A percentile compares a stretch with the other conserved stretches of the same genome.
Conservation (phyloP, 2,329 filamentous ascomycete genomes). For the Colletotrichum paranaense region DNA sequence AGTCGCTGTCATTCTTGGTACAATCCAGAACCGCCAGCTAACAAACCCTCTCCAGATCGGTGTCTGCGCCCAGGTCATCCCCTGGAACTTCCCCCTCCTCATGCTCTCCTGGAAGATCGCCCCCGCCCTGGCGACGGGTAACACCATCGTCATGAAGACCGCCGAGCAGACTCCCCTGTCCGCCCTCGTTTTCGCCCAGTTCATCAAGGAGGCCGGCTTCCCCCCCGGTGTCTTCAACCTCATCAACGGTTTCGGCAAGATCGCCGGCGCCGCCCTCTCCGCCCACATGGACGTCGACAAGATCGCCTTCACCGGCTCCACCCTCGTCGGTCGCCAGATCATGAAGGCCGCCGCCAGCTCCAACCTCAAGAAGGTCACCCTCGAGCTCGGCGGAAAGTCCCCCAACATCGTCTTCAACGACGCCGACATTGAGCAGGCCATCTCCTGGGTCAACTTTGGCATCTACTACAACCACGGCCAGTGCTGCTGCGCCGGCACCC, state of each 20-base stretch:
- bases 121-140: slow-evolving; percentile 78
- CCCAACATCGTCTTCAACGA: slow-evolving; percentile 85
- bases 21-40: background rate
- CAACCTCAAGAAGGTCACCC: slow-evolving; percentile 85
- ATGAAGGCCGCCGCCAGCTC: slow-evolving; percentile 83
- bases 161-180: slow-evolving; percentile 82
- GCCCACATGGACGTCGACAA: slow-evolving; percentile 86
- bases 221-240: slow-evolving; percentile 83
- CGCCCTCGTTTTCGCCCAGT: slow-evolving; percentile 71
- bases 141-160: slow-evolving; percentile 79
- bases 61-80: slow-evolving; percentile 89
- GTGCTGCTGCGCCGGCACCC: slow-evolving; percentile 80
- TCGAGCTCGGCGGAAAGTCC: slow-evolving; percentile 84
- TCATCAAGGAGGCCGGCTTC: slow-evolving; percentile 82
- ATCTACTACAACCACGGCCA: slow-evolving; percentile 76
- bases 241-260: slow-evolving; percentile 81
- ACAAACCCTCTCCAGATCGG: slow-evolving; percentile 61
- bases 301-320: slow-evolving; percentile 85
- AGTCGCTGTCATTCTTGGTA: slow-evolving; percentile 39
- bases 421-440: slow-evolving; percentile 80
- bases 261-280: slow-evolving; percentile 80
- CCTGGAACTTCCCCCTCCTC: slow-evolving; percentile 88
- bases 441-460: slow-evolving; percentile 81
- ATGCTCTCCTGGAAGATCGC: slow-evolving; percentile 88
- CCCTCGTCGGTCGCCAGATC: slow-evolving; percentile 77